Conservation (phyloP, 176 grass and related monocot species). For the Themeda triandra region DNA sequence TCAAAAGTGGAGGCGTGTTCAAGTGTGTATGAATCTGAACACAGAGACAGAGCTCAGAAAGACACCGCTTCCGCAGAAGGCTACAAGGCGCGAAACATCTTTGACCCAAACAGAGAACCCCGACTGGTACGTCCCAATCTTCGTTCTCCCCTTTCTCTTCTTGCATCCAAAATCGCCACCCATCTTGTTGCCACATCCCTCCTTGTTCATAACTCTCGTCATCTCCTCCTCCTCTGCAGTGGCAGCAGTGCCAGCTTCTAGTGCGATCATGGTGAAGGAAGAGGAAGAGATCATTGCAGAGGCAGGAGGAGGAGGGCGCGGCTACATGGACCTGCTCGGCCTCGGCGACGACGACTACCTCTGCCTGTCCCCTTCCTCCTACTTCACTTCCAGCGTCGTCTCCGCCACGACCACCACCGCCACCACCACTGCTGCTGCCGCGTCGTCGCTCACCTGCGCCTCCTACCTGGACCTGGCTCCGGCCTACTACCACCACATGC, state of each 20-base stretch:
- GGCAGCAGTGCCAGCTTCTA: background rate
- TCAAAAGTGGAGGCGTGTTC: slow-evolving; percentile 28
- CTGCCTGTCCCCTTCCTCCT: slow-evolving; percentile 42
- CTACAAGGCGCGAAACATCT: slow-evolving; percentile 34
- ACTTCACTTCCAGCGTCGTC: slow-evolving; percentile 26
- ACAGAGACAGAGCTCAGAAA: slow-evolving; percentile 1
- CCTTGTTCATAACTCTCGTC: background rate
- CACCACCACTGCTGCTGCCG: background rate
- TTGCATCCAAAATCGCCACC: slow-evolving; percentile 1
- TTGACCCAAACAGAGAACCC: slow-evolving; percentile 29
- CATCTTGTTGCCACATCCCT: background rate
- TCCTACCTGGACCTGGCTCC: slow-evolving; percentile 22
- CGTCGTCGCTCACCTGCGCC: slow-evolving; percentile 17
- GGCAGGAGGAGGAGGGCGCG: background rate
- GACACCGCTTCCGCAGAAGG: background rate
- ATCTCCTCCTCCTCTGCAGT: background rate
- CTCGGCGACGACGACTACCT: slow-evolving; percentile 41
- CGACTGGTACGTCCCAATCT: background rate
- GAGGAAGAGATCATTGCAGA: slow-evolving; percentile 41
- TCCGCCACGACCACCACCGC: background rate
- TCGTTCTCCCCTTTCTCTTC: background rate
- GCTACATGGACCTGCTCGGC: slow-evolving; percentile 43
- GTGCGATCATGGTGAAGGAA: slow-evolving; percentile 43
- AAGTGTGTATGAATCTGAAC: slow-evolving; percentile 21
- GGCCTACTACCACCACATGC: slow-evolving; percentile 20